Percentiles rank a stretch among this genome's conserved stretches.
Conservation (phyloP, 2,329 filamentous ascomycete species). For the Teratosphaeria zuluensis region DNA sequence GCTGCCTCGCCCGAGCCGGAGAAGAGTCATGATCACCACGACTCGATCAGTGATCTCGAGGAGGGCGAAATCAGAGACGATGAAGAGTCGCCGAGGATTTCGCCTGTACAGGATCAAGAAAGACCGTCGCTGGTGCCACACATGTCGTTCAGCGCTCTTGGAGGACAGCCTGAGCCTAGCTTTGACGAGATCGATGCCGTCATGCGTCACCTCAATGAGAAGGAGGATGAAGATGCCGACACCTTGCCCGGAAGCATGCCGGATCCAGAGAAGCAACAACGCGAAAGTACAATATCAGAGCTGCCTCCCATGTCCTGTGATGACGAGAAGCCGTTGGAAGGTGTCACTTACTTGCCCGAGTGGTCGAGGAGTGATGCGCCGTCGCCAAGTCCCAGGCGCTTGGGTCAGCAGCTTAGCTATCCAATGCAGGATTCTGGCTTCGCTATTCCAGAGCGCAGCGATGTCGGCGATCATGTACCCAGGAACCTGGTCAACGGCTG, state of each 20-base stretch:
- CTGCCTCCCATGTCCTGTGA: not conserved
- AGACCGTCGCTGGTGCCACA: not conserved
- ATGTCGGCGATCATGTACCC: conserved; percentile 36
- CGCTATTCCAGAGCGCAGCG: conserved; percentile 19
- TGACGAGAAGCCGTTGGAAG: conserved; percentile 17
- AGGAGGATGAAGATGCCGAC: conserved; percentile 46
- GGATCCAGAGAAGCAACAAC: not conserved
- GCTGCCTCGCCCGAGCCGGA: not conserved
- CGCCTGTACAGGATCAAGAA: conserved; percentile 6
- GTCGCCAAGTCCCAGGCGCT: conserved; percentile 53
- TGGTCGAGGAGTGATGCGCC: conserved; percentile 55
- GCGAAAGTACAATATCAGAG: not conserved
- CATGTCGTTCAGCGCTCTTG: not conserved
- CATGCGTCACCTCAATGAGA: conserved; percentile 74
- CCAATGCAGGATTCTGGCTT: conserved; percentile 22
- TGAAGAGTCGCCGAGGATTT: conserved; percentile 7
- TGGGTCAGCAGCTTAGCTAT: conserved; percentile 1
- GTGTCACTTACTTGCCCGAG: conserved; percentile 23
- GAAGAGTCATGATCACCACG: conserved; percentile 8
- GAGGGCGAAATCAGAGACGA: conserved; percentile 24
- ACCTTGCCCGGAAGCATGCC: not conserved
- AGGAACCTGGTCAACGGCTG: conserved; percentile 14
- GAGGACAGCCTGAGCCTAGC: conserved; percentile 32
- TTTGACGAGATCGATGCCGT: conserved; percentile 87
- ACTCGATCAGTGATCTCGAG: conserved; percentile 24